Percentiles rank a stretch among this genome's conserved stretches.
phyloP scores from a whole-genome alignment of 306 rosid genomes.

The Quercus robur region DNA sequence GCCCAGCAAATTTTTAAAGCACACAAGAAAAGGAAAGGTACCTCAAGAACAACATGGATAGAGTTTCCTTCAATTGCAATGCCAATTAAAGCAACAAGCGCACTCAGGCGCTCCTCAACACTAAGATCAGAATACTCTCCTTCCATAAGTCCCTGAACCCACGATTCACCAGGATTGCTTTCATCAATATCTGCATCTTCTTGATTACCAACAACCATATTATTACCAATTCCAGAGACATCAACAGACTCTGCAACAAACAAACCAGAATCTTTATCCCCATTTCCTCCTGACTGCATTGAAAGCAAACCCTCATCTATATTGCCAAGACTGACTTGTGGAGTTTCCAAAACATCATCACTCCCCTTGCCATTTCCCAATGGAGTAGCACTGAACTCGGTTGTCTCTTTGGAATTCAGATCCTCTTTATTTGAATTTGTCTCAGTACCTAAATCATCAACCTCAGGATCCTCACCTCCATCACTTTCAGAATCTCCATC shows the following conservation, averaged over 20 bases:
- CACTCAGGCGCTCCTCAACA: conserved; percentile 75
- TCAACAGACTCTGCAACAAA: conserved; percentile 21
- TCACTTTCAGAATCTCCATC: conserved; percentile 74
- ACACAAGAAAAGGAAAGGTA: conserved; percentile 17
- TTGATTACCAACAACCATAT: conserved; percentile 17
- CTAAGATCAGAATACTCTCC: conserved; percentile 79
- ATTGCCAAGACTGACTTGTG: conserved; percentile 27
- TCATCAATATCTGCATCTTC: conserved; percentile 55
- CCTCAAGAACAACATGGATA: conserved; percentile 65
- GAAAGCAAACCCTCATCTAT: conserved; percentile 25
- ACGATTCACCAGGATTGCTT: conserved; percentile 55
- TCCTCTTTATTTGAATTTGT: conserved; percentile 27
- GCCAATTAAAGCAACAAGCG: conserved; percentile 60
- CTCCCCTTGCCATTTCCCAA: conserved; percentile 25
- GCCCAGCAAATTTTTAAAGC: neutral
- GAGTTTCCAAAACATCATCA: conserved; percentile 24
- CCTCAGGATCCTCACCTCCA: conserved; percentile 55
- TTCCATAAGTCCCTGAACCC: conserved; percentile 74
- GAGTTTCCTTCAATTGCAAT: conserved; percentile 73
- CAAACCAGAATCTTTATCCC: conserved; percentile 23
- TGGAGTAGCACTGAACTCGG: conserved; percentile 18
- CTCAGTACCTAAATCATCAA: conserved; percentile 53
- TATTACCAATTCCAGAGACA: conserved; percentile 27
- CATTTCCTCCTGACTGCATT: conserved; percentile 18
- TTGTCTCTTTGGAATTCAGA: conserved; percentile 20